Evolutionary conservation across 371 early-diverging fungal genomes (phyloP), one percentile per base, ranked within the genome.

Genomic region (Mortierella sp.): DNA sequence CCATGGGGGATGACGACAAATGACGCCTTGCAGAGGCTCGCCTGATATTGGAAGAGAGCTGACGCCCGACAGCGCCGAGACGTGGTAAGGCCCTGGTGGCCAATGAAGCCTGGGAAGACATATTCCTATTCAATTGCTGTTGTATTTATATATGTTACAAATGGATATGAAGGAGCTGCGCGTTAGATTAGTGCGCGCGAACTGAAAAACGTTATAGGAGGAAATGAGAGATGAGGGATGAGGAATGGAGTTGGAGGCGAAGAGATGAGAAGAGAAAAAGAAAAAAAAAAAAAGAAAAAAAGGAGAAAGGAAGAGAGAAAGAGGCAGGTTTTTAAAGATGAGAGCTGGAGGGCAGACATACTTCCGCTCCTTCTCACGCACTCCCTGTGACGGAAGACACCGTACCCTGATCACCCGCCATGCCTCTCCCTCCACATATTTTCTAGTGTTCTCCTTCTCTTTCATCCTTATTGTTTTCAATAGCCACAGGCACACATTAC

Each of bases 51-150:
- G 75, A 12, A 40, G 75, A 64, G 49, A 71, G 72, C 20, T 66
- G 66, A 71, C 59, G 68, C 32, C 70, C 49, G 35, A 64, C 24
- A 5, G 68, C 67, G 16, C 72, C 52, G 49, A 75, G 69, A 58
- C 80, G 75, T 14, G 72, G 72, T 49, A 75, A 51, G 60, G 65
- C 72, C 69, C 40, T 75, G 37, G 77, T 40, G 43, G 78, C 78
- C 45, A 78, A 45, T 40, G 70, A 62, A 43, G 68, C 70, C 62
- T 78, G 78, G 14, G 70, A 70, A 32, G 78, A 73, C 78, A 78
- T 78, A 40, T 60, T 39, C 20, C 28, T 43, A 62, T 32, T 47
- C 24, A 45, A 45, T 39, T 39, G 20, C 5, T 37, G 5, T 37
- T n/a, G 26, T 60, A 22, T 24, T 24, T 30, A 55, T 43, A 39